A percentile compares a stretch with the other conserved stretches of the same genome.
These are phyloP conservation scores for Blastocystis sp. DNA, from an alignment of 352 stramenopile genomes.

Conservation along the genomic window DNA sequence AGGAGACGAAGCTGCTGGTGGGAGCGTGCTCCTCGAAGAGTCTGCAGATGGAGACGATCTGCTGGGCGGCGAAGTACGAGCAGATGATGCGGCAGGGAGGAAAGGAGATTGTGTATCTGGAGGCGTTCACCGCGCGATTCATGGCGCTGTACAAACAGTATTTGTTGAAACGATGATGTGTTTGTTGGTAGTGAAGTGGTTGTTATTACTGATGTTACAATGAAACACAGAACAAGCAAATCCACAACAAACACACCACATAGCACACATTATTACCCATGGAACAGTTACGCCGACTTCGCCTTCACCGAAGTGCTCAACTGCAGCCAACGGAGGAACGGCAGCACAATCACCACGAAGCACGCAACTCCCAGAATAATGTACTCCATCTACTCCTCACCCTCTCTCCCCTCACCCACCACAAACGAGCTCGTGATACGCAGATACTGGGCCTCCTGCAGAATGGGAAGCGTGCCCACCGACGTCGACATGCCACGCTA, in stretches of 20 bases:
- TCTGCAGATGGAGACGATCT: constrained; percentile 85
- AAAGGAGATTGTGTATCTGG: constrained; percentile 98
- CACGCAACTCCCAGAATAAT: not conserved
- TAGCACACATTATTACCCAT: not conserved
- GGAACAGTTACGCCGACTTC: not conserved
- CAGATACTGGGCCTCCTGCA: not conserved
- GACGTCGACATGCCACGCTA: not conserved
- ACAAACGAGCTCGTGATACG: not conserved
- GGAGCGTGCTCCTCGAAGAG: constrained; percentile 65
- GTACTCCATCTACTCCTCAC: constrained; percentile 3
- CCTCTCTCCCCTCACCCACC: not conserved
- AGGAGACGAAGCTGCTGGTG: constrained; percentile 76
- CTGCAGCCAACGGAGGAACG: not conserved
- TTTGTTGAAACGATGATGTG: constrained; percentile 70
- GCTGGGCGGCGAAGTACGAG: constrained; percentile 79
- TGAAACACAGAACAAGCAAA: too few relatives aligned
- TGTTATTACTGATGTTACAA: too few relatives aligned
- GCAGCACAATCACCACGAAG: not conserved
- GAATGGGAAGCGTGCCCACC: not conserved
- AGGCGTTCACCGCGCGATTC: constrained; percentile 96
- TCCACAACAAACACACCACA: not conserved
- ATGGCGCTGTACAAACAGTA: constrained; percentile 98
- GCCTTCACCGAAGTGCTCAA: not conserved
- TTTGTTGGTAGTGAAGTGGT: too few relatives aligned
- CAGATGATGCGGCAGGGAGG: constrained; percentile 80